phyloP scores from a whole-genome alignment of 228 moss, liverwort and hornwort genomes.

The Sphagnum fallax region DNA sequence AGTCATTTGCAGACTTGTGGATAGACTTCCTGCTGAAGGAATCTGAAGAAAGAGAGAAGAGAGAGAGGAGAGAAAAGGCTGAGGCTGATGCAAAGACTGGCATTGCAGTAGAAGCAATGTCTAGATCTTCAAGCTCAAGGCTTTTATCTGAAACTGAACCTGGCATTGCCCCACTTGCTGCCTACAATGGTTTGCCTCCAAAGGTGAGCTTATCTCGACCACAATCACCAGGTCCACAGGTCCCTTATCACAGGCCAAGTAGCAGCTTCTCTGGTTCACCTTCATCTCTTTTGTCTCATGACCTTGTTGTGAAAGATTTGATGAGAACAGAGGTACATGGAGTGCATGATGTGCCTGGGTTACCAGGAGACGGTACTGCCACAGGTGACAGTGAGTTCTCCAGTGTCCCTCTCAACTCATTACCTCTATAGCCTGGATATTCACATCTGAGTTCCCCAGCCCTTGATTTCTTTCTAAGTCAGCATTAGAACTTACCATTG shows the following conservation, averaged over 20 bases:
- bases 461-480: neutral
- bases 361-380: constrained; percentile 14
- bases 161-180: constrained; percentile 3
- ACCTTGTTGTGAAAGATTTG: constrained; percentile 27
- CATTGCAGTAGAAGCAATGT: constrained; percentile 5
- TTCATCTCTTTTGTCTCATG: constrained; percentile 41
- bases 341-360: constrained; percentile 39
- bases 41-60: constrained; percentile 89
- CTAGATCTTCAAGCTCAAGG: constrained; percentile 26
- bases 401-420: constrained; percentile 26
- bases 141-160: constrained; percentile 1
- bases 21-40: constrained; percentile 95
- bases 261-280: constrained; percentile 73
- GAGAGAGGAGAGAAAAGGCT: constrained; percentile 64
- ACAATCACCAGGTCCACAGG: constrained; percentile 49
- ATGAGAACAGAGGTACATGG: constrained; percentile 40
- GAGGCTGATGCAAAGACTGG: constrained; percentile 43
- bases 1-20: constrained; percentile 99
- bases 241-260: constrained; percentile 47
- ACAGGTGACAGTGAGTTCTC: constrained; percentile 27
- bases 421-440: constrained; percentile 1
- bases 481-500: too few species aligned
- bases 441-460: neutral
- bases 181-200: constrained; percentile 2
- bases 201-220: constrained; percentile 49